Percentiles rank a stretch among this genome's conserved stretches.
Evolutionary conservation across 495 filamentous ascomycete genomes (phyloP).

Genomic region (Penicillium goetzii): DNA sequence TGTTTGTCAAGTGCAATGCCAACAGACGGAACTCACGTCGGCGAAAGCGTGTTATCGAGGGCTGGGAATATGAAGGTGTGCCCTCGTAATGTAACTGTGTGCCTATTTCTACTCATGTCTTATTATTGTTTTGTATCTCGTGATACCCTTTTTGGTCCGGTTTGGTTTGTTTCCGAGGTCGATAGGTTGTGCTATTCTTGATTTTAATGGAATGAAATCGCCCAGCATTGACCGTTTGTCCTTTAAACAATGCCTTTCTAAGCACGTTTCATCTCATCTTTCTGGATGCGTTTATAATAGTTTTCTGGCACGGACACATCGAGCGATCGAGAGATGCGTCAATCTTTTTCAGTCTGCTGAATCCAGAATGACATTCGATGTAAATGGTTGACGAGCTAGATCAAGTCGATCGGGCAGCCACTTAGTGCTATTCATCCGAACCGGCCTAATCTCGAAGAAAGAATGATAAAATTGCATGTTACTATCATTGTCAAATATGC

Average conservation of each 20-base stretch:
- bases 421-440: too few species aligned
- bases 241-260: too few species aligned
- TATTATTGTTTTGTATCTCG: background rate
- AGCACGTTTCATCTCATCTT: too few species aligned
- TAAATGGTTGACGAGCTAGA: too few species aligned
- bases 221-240: too few species aligned
- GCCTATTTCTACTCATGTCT: background rate
- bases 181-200: background rate
- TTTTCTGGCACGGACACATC: too few species aligned
- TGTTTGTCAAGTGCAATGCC: conserved; percentile 67
- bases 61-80: conserved; percentile 71
- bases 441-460: too few species aligned
- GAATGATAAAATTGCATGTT: background rate
- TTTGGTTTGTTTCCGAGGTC: background rate
- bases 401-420: too few species aligned
- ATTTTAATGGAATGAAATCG: background rate
- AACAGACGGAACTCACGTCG: conserved; percentile 57
- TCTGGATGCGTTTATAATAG: too few species aligned
- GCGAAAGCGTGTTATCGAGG: conserved; percentile 54
- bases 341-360: too few species aligned
- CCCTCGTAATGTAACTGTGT: conserved; percentile 44
- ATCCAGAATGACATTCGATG: too few species aligned
- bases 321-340: too few species aligned
- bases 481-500: background rate
- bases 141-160: conserved; percentile 12